phyloP scores from a whole-genome alignment of 441 rosid species.

The Brassica balearica region DNA sequence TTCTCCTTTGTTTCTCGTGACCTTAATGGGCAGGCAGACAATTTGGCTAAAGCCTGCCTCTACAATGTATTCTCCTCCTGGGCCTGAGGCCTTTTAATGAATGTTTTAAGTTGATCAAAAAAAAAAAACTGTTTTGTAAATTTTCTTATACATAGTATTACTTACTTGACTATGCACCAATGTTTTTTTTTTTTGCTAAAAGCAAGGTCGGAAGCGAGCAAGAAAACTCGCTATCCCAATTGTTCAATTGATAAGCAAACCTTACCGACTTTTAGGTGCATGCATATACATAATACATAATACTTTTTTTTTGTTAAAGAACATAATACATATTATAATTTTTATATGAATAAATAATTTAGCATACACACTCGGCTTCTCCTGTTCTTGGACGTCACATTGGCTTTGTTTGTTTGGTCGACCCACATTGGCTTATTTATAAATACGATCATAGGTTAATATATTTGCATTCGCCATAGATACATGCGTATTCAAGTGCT shows the following conservation, averaged over 20 bases:
- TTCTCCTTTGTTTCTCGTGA: no score
- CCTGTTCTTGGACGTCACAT: background rate
- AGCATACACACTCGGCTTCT: background rate
- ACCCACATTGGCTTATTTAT: background rate
- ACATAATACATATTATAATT: no score
- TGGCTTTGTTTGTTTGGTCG: background rate
- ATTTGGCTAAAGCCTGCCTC: no score
- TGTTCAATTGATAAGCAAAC: background rate
- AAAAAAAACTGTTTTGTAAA: no score
- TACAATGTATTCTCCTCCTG: no score
- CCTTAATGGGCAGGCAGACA: no score
- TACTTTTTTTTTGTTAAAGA: no score
- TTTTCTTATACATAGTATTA: background rate
- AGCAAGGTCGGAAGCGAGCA: background rate
- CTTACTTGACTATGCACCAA: background rate
- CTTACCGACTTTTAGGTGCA: slow-evolving; percentile 32
- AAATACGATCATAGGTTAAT: background rate
- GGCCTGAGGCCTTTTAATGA: no score
- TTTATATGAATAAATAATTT: background rate
- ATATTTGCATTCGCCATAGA: background rate
- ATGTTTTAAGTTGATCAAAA: no score
- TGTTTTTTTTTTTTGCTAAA: background rate
- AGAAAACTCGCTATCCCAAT: background rate
- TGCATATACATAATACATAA: slow-evolving; percentile 17
- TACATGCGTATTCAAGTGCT: background rate